phyloP scores from a whole-genome alignment of 495 filamentous ascomycete species.

The Aspergillus hancockii region DNA sequence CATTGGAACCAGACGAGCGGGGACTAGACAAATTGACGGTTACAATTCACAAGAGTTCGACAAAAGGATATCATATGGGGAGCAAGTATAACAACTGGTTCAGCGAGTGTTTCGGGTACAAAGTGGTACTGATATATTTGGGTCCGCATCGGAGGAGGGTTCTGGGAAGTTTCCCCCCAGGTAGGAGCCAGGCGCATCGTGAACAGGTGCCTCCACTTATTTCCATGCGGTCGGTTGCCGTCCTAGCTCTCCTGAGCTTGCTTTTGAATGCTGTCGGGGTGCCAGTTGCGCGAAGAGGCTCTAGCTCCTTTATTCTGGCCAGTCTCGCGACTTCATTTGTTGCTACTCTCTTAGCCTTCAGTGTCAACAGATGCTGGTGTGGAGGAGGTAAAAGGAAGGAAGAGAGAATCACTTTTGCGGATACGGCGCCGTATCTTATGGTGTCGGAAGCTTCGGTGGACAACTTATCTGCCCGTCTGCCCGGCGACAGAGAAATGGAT shows the following conservation, averaged over 20 bases:
- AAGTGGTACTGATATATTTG: conserved; percentile 67
- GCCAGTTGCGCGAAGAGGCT: background rate
- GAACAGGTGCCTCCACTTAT: conserved; percentile 1
- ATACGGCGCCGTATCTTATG: conserved; percentile 76
- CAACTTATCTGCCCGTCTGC: conserved; percentile 63
- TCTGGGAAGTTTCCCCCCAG: conserved; percentile 56
- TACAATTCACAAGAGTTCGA: conserved; percentile 62
- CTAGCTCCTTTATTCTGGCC: background rate
- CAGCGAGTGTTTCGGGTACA: conserved; percentile 66
- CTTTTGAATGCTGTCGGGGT: conserved; percentile 9
- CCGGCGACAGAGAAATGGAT: conserved; percentile 58
- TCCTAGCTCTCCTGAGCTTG: conserved; percentile 11
- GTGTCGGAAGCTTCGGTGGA: conserved; percentile 68
- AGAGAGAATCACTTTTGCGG: conserved; percentile 70
- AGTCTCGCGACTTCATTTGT: conserved; percentile 1
- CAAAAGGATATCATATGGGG: conserved; percentile 69
- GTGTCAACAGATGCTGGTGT: background rate
- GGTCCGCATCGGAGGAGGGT: conserved; percentile 63
- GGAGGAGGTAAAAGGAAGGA: conserved; percentile 17
- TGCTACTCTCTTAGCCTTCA: conserved; percentile 1
- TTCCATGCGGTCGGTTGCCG: conserved; percentile 6
- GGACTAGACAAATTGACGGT: conserved; percentile 54
- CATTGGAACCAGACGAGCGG: conserved; percentile 56
- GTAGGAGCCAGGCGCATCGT: conserved; percentile 25
- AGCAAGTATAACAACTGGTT: conserved; percentile 72